Conservation (phyloP, 2,329 filamentous ascomycete genomes). For the Penicillium verrucosum region DNA sequence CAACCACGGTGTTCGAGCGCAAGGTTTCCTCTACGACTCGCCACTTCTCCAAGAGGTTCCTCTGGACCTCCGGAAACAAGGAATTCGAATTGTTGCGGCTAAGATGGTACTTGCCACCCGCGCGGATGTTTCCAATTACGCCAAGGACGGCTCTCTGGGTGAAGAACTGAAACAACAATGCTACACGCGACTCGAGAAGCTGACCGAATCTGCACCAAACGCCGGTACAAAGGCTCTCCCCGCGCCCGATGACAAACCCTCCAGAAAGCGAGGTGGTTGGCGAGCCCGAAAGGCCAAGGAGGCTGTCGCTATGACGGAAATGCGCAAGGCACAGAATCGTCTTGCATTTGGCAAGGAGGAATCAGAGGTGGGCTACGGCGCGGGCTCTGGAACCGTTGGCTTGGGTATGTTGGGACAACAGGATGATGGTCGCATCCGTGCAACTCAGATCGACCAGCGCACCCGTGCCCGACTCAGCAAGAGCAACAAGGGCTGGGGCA, state of each 20-base stretch:
- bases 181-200: slow-evolving; percentile 81
- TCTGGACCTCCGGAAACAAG: slow-evolving; percentile 83
- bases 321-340: slow-evolving; percentile 93
- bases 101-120: slow-evolving; percentile 93
- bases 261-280: slow-evolving; percentile 85
- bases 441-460: slow-evolving; percentile 84
- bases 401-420: slow-evolving; percentile 92
- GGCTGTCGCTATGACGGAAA: slow-evolving; percentile 91
- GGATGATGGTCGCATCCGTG: slow-evolving; percentile 84
- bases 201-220: slow-evolving; percentile 87
- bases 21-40: slow-evolving; percentile 90
- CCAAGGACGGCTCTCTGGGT: slow-evolving; percentile 76
- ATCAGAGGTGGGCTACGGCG: slow-evolving; percentile 85
- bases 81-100: slow-evolving; percentile 88
- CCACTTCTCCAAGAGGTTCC: slow-evolving; percentile 83
- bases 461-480: slow-evolving; percentile 90
- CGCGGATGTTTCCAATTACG: slow-evolving; percentile 80
- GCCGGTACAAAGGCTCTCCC: slow-evolving; percentile 83
- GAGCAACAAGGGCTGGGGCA: slow-evolving; percentile 94
- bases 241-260: slow-evolving; percentile 91
- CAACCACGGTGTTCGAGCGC: slow-evolving; percentile 84
- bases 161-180: slow-evolving; percentile 79
- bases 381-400: slow-evolving; percentile 78
- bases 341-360: slow-evolving; percentile 96
- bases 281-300: slow-evolving; percentile 93